Conservation (phyloP, 352 stramenopile species). For the Pythium insidiosum region DNA sequence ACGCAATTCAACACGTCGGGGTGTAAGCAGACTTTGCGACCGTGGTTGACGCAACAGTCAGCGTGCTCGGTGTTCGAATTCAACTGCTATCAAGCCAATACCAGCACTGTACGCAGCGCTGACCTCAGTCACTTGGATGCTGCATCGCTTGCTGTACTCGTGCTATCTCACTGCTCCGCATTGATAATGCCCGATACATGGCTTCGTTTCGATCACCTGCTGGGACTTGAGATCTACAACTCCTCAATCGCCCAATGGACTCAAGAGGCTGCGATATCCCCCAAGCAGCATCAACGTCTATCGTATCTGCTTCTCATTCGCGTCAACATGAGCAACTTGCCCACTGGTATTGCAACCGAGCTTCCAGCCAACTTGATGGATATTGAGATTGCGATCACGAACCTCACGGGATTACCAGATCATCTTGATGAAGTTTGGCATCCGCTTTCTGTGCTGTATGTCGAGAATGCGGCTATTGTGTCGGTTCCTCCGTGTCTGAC, state of each 20-base stretch:
- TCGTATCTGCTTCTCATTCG: conserved; percentile 6
- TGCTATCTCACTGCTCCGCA: conserved; percentile 7
- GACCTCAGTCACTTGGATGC: neutral
- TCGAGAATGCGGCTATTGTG: conserved; percentile 1
- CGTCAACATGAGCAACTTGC: conserved; percentile 1
- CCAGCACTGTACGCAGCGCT: neutral
- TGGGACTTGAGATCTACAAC: conserved; percentile 20
- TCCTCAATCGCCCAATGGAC: conserved; percentile 18
- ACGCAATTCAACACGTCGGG: neutral
- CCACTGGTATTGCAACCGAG: neutral
- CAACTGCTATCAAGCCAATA: conserved; percentile 7
- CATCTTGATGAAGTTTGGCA: conserved; percentile 1
- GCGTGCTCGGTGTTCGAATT: conserved; percentile 11
- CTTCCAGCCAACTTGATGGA: neutral
- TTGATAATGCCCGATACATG: conserved; percentile 6
- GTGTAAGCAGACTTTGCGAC: neutral
- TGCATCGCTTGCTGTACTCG: conserved; percentile 1
- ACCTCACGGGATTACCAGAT: neutral
- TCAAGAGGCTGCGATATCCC: conserved; percentile 1
- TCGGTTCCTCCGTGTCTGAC: neutral
- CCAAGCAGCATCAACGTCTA: conserved; percentile 3
- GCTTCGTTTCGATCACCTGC: conserved; percentile 4
- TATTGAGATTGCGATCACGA: neutral
- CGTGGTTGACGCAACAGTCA: neutral
- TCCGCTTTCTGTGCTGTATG: conserved; percentile 1